These are phyloP conservation scores for Capsicum baccatum DNA, from an alignment of 257 asterid genomes.

Conservation along the genomic window DNA sequence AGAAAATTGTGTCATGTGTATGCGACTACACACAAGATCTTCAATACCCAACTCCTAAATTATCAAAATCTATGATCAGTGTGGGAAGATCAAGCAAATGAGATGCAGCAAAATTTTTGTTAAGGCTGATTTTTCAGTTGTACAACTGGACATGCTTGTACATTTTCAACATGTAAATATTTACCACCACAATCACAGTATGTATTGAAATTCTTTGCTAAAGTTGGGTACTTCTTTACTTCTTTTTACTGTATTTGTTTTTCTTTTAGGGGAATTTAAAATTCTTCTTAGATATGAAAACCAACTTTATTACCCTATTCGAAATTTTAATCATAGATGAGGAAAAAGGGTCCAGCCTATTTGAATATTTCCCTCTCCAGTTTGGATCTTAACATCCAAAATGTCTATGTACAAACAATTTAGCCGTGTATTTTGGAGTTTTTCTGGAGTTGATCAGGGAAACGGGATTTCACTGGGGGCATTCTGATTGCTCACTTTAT, in stretches of 20 bases:
- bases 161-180: background rate
- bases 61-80: background rate
- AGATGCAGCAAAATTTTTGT: background rate
- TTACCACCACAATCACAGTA: background rate
- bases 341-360: background rate
- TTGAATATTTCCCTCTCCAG: background rate
- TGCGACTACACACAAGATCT: too few relatives aligned
- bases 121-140: background rate
- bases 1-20: too few relatives aligned
- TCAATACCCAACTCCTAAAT: too few relatives aligned
- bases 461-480: too few relatives aligned
- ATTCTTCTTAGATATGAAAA: background rate
- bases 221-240: background rate
- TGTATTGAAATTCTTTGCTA: background rate
- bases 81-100: background rate
- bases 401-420: background rate
- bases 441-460: too few relatives aligned
- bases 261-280: background rate
- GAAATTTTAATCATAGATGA: background rate
- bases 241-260: background rate
- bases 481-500: too few relatives aligned
- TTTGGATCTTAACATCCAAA: too few relatives aligned
- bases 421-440: too few relatives aligned
- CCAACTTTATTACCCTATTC: background rate
- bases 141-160: background rate